Base-by-base conservation (phyloP, 208 protist species). In the Perkinsela sp. region DNA sequence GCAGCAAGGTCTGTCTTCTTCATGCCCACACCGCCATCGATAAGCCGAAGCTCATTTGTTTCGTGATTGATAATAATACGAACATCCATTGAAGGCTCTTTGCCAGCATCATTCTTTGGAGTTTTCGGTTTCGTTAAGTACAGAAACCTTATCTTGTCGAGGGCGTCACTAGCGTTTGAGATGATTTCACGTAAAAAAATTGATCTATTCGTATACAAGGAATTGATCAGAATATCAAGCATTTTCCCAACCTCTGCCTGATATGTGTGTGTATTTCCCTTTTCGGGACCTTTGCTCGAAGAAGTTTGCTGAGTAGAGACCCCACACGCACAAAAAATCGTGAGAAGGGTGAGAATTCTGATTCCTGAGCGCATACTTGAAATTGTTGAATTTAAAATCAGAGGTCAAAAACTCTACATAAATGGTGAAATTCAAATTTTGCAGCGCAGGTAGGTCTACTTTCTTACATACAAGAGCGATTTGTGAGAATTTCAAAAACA, bases 101-200 rank as follows among this genome's bases (percentile, higher is more conserved):
- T 81, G 31, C 88, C 90, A 15, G 78, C 73, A 48, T 75, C 77
- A 57, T 81, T 88, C 15, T 77, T 72, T 1, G 96, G 83, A 70
- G 92, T 78, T 68, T 88, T 76, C 13, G 82, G 78, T 31, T 94
- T 75, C 0, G 91, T 98, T 15, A 99, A 83, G 70, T 94, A 88
- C 28, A 96, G 71, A 79, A 98, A 94, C 66, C 97, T 87, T 70
- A 98, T 96, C 86, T 99, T 99, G 79, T 99, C 96, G 0, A 98
- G 82, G 1, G 97, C 97, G 73, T 99, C 96, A 67, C 91, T 96
- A 6, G 91, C 96, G 83, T 99, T 99, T 28, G 95, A 98, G 73
- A 99, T 98, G 48, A 99, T 78, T 86, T 99, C 97, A 67, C 97
- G 91, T 6, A 99, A 77, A 76, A 99, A 99, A 72, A 99, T 95